A percentile compares a stretch with the other conserved stretches of the same genome.
phyloP scores from a whole-genome alignment of 306 rosid genomes.

The Lathyrus oleraceus region DNA sequence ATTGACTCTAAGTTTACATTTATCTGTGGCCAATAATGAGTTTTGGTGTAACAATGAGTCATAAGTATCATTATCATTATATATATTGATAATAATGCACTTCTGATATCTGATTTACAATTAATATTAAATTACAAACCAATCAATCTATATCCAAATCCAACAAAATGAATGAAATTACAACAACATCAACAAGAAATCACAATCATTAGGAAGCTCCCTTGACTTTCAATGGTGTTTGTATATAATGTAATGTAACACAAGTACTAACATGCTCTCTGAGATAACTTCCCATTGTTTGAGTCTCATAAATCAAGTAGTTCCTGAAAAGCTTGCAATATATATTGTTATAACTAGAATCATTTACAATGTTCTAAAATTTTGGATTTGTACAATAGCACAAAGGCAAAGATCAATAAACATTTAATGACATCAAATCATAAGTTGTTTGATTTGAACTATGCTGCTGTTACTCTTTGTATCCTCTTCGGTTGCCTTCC shows the following conservation, averaged over 20 bases:
- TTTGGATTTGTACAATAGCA: conserved; percentile 33
- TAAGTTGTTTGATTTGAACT: conserved; percentile 25
- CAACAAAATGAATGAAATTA: too few relatives aligned
- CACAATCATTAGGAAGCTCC: too few relatives aligned
- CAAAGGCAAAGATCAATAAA: conserved; percentile 27
- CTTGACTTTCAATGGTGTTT: neutral
- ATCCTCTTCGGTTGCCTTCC: conserved; percentile 46
- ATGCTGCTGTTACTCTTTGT: conserved; percentile 27
- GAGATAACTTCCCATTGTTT: conserved; percentile 11
- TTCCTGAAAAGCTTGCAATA: neutral
- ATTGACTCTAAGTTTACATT: conserved; percentile 14
- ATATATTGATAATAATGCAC: conserved; percentile 30
- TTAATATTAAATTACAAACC: too few relatives aligned
- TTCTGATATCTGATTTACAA: conserved; percentile 3
- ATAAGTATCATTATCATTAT: conserved; percentile 9
- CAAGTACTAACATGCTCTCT: neutral
- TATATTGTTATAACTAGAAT: neutral
- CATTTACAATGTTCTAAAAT: conserved; percentile 29
- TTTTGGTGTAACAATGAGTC: conserved; percentile 22
- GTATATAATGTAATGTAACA: neutral
- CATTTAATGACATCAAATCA: conserved; percentile 12
- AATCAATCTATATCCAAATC: too few relatives aligned
- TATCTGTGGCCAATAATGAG: conserved; percentile 36
- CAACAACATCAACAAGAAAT: too few relatives aligned
- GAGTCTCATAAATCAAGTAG: neutral